Base-by-base conservation (phyloP, 2,329 filamentous ascomycete genomes). In the Xylaria sp. region DNA sequence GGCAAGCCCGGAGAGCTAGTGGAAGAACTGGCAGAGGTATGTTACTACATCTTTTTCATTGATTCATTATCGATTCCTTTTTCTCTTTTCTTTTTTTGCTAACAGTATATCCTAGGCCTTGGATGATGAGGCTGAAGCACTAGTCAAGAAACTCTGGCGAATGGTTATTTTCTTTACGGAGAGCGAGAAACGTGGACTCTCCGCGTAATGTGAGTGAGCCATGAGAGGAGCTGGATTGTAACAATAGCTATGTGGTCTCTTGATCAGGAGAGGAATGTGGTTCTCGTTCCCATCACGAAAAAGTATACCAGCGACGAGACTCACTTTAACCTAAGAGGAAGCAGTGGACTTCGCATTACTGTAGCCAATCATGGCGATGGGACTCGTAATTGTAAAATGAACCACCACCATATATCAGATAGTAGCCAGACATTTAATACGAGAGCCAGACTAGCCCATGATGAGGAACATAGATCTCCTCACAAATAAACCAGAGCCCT, bases 91-190 rank as follows among this genome's bases (percentile, higher is more conserved):
- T 23, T 25, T 8, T 21, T 35, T 59, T 64, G 66, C 79, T 82
- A 75, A 83, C 71, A 59, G 13, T 21, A 35, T 69, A 66, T 60
- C 69, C 69, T 71, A 95, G 90, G 93, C 93, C 51, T 85, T 99
- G 71, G 96, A 98, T 78, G 96, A 99, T 77, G 96, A 98, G 78
- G 94, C 94, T 12, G 94, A 98, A 80, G 91, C 93, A 29, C 83
- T 99, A 73, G 94, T 98, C 59, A 97, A 93, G 88, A 98, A 98
- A 83, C 87, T 99, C 42, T 99, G 96, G 96, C 90, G 95, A 60
- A 97, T 98, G 93, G 90, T 98, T 66, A 97, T 98, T 76, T 98
- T 98, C 88, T 98, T 95, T 77, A 96, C 93, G 5, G 95, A 98
- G 81, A 93, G 92, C 77, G 95, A 97, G 86, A 97, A 96, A 84